These are phyloP conservation scores for Diaporthe velutina DNA, from an alignment of 2,329 filamentous ascomycete genomes.

Conservation along the genomic window DNA sequence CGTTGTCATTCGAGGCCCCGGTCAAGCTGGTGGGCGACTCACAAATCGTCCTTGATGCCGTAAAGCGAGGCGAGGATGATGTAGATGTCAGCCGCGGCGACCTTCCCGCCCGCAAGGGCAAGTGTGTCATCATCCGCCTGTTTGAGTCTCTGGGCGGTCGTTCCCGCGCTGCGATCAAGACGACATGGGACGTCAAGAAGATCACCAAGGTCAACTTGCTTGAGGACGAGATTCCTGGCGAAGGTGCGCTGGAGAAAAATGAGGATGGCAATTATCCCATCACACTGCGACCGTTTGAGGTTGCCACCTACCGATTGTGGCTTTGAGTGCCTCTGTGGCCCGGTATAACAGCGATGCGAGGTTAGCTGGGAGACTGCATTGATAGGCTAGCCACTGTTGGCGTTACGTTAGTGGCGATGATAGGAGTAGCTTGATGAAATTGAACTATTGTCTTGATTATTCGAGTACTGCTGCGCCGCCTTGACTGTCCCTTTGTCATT, in stretches of 20 bases:
- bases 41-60: slow-evolving; percentile 84
- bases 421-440: slow-evolving; percentile 5
- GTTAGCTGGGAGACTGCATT: not conserved
- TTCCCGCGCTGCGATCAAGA: slow-evolving; percentile 77
- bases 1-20: slow-evolving; percentile 54
- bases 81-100: slow-evolving; percentile 76
- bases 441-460: not conserved
- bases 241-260: slow-evolving; percentile 74
- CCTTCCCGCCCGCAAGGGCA: slow-evolving; percentile 75
- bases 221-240: slow-evolving; percentile 73
- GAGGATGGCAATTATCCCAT: slow-evolving; percentile 68
- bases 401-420: not conserved
- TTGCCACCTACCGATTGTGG: slow-evolving; percentile 81
- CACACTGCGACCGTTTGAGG: slow-evolving; percentile 83
- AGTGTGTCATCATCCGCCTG: slow-evolving; percentile 84
- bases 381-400: not conserved
- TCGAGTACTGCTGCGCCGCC: not conserved
- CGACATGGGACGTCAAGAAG: slow-evolving; percentile 78
- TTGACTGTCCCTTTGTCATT: not conserved
- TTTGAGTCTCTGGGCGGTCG: slow-evolving; percentile 92
- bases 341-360: not conserved
- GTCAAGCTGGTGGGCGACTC: slow-evolving; percentile 76
- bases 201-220: slow-evolving; percentile 88
- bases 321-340: slow-evolving; percentile 50
- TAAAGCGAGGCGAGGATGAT: slow-evolving; percentile 95